Base-by-base conservation (phyloP, 306 rosid genomes). In the Vigna mungo region DNA sequence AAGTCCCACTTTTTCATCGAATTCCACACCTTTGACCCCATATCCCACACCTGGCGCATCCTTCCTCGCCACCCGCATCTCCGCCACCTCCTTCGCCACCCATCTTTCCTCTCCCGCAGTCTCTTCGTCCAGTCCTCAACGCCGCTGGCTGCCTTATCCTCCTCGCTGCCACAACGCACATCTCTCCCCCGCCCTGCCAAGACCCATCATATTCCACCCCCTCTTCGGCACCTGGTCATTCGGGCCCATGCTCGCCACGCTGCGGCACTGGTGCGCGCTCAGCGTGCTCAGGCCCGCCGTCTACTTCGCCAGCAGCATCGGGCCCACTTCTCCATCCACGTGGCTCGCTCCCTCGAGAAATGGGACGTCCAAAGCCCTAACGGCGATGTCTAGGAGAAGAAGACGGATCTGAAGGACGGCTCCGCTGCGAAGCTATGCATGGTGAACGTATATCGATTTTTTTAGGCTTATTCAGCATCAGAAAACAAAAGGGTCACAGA, bases 231-330 rank as follows among this genome's bases (percentile, higher is more conserved):
- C 25, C 0, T 95, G 98, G 98, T 51, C 34, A 0, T 36, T 49
- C 2, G 96, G 91, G 3, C 96, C 97, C 1, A 36, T 82, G 0
- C 84, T 95, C 7, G 0, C 81, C 54, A 54, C 64, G 0, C 93
- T 95, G 0, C 91, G 98, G 25, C 90, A 97, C 5, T 95, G 98
- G 98, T 95, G 98, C 30, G n/a, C n/a, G n/a, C n/a, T n/a, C n/a
- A n/a, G n/a, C n/a, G n/a, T n/a, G n/a, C n/a, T n/a, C n/a, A n/a
- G n/a, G n/a, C n/a, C n/a, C n/a, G n/a, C n/a, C n/a, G n/a, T n/a
- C n/a, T n/a, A n/a, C n/a, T n/a, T n/a, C n/a, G n/a, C n/a, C n/a
- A n/a, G n/a, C n/a, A n/a, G n/a, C n/a, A n/a, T n/a, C n/a, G n/a
- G n/a, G n/a, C n/a, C n/a, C n/a, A n/a, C n/a, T n/a, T n/a, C n/a